These are phyloP conservation scores for Rutidosis leptorrhynchoides DNA, from an alignment of 129 eudicot species.

Conservation along the genomic window DNA sequence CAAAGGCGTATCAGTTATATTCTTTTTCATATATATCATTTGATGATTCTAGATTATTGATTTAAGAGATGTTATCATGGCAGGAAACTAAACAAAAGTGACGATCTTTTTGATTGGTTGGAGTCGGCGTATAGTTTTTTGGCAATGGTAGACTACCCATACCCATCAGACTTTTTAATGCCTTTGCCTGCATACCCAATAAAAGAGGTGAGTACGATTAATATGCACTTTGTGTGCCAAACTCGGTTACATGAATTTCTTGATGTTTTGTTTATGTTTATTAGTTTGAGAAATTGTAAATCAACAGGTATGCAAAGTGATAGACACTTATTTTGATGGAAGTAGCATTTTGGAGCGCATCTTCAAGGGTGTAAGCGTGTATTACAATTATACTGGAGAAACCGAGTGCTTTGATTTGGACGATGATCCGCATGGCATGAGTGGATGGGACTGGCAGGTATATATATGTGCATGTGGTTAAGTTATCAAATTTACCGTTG, in stretches of 20 bases:
- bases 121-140: conserved; percentile 78
- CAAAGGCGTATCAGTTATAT: not conserved
- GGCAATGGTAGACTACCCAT: conserved; percentile 90
- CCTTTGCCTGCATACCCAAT: conserved; percentile 90
- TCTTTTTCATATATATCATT: not conserved
- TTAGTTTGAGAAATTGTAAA: conserved; percentile 6
- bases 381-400: conserved; percentile 75
- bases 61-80: conserved; percentile 6
- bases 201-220: conserved; percentile 58
- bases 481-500: not conserved
- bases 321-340: conserved; percentile 56
- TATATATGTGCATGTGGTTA: not conserved
- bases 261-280: not conserved
- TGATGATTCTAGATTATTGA: conserved; percentile 1
- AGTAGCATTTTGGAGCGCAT: conserved; percentile 57
- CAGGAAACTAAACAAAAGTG: conserved; percentile 63
- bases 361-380: conserved; percentile 67
- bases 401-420: conserved; percentile 73
- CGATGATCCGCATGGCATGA: conserved; percentile 88
- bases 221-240: not conserved
- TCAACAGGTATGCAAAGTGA: conserved; percentile 65
- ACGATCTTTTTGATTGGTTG: conserved; percentile 65
- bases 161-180: conserved; percentile 74
- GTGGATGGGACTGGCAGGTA: conserved; percentile 99
- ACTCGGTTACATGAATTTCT: not conserved